These are phyloP conservation scores for Phaeotremella skinneri DNA, from an alignment of 768 basidiomycete genomes.

Conservation along the genomic window DNA sequence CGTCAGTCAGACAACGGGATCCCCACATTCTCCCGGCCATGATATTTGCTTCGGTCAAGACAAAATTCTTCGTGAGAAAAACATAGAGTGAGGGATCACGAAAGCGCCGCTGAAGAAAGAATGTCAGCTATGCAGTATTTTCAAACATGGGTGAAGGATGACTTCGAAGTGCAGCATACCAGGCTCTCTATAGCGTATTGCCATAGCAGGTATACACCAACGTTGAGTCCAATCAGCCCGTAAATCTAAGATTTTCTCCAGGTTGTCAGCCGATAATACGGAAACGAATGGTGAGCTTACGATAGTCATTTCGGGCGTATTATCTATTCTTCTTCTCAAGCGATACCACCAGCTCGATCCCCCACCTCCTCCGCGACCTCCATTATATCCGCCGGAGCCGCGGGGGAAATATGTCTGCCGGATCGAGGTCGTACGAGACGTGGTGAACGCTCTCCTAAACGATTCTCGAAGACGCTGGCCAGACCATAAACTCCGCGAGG, in stretches of 20 bases:
- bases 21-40: slow-evolving; percentile 46
- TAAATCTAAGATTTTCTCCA: slow-evolving; percentile 28
- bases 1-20: not conserved
- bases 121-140: not conserved
- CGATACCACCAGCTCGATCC: slow-evolving; percentile 22
- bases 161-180: slow-evolving; percentile 13
- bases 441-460: slow-evolving; percentile 17
- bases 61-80: slow-evolving; percentile 47
- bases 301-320: slow-evolving; percentile 34
- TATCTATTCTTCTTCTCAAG: slow-evolving; percentile 36
- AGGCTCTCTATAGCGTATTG: slow-evolving; percentile 43
- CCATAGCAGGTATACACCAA: slow-evolving; percentile 47
- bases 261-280: too few relatives aligned
- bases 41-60: slow-evolving; percentile 46
- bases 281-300: slow-evolving; percentile 20
- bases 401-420: slow-evolving; percentile 34
- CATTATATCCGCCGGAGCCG: slow-evolving; percentile 24
- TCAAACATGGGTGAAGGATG: not conserved
- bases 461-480: not conserved
- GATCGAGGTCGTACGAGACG: slow-evolving; percentile 10
- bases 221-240: slow-evolving; percentile 44
- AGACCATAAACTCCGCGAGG: not conserved
- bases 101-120: slow-evolving; percentile 32
- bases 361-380: slow-evolving; percentile 21
- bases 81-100: slow-evolving; percentile 43